phyloP scores from a whole-genome alignment of 768 basidiomycete species.

The Tricholoma matsutake region DNA sequence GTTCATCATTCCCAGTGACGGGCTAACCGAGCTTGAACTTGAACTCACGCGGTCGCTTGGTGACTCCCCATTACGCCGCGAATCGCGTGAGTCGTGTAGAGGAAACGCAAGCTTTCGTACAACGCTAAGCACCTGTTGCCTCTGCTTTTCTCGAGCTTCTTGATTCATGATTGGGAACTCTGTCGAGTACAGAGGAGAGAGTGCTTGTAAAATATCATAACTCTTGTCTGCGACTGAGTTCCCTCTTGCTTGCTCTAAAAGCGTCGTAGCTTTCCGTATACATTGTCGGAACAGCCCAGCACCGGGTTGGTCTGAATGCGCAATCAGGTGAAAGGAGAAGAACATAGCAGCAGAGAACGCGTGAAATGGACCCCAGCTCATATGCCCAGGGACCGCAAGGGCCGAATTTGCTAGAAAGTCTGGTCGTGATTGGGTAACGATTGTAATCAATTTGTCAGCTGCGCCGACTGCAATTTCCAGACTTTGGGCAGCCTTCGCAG shows the following conservation, averaged over 20 bases:
- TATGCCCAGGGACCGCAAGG: slow-evolving; percentile 74
- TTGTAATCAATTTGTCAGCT: slow-evolving; percentile 75
- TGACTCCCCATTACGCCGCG: slow-evolving; percentile 47
- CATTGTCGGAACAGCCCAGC: slow-evolving; percentile 73
- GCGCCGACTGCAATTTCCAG: slow-evolving; percentile 73
- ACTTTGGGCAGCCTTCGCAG: slow-evolving; percentile 50
- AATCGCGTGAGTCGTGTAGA: slow-evolving; percentile 67
- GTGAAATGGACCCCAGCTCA: slow-evolving; percentile 83
- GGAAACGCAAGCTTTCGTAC: slow-evolving; percentile 80
- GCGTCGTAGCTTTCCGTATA: slow-evolving; percentile 64
- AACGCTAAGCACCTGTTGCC: slow-evolving; percentile 56
- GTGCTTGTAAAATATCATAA: slow-evolving; percentile 63
- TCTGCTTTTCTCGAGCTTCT: slow-evolving; percentile 56
- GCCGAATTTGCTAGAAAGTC: slow-evolving; percentile 71
- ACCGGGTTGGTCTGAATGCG: slow-evolving; percentile 76
- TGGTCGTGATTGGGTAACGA: slow-evolving; percentile 72
- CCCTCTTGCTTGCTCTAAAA: slow-evolving; percentile 63
- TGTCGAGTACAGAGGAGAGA: slow-evolving; percentile 70
- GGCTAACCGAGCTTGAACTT: slow-evolving; percentile 57
- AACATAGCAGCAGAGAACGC: slow-evolving; percentile 87
- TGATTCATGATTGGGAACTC: slow-evolving; percentile 51
- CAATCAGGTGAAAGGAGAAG: slow-evolving; percentile 85
- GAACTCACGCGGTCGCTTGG: slow-evolving; percentile 45
- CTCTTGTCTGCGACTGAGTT: slow-evolving; percentile 73
- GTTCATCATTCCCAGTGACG: slow-evolving; percentile 39